Conservation (phyloP, 2,329 filamentous ascomycete genomes). For the Fusarium sp. region DNA sequence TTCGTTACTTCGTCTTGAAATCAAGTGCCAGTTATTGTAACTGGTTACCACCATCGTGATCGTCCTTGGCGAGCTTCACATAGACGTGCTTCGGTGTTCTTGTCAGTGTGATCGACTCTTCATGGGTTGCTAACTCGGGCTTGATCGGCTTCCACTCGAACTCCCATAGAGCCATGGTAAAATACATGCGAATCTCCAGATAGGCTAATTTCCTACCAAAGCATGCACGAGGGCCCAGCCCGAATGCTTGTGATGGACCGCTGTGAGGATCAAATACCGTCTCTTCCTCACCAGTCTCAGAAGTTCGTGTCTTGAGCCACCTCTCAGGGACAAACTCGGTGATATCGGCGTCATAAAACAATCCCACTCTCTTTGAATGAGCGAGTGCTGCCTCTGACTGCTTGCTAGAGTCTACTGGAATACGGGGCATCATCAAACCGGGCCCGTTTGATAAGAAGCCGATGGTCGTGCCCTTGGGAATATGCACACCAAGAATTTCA, state of each 20-base stretch:
- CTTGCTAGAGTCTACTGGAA: constrained; percentile 28
- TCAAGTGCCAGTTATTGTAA: not conserved
- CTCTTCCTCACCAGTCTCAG: not conserved
- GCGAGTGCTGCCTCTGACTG: constrained; percentile 11
- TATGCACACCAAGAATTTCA: constrained; percentile 44
- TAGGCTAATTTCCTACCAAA: constrained; percentile 36
- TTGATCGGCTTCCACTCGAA: constrained; percentile 6
- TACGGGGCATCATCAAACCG: constrained; percentile 32
- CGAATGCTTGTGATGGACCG: constrained; percentile 32
- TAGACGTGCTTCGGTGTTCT: constrained; percentile 25
- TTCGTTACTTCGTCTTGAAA: too few relatives aligned
- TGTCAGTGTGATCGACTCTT: constrained; percentile 20
- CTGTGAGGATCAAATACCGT: constrained; percentile 22
- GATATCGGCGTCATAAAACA: constrained; percentile 41
- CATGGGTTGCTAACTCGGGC: constrained; percentile 9
- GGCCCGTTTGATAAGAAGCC: constrained; percentile 43
- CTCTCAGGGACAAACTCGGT: constrained; percentile 49
- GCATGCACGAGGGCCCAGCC: constrained; percentile 29
- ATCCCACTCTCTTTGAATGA: constrained; percentile 4
- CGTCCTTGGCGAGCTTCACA: constrained; percentile 1
- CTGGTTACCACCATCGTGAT: not conserved
- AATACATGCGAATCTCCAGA: constrained; percentile 24
- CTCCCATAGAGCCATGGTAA: constrained; percentile 20
- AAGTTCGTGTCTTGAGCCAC: constrained; percentile 44
- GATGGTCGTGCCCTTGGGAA: constrained; percentile 49